phyloP scores from a whole-genome alignment of 1,139 yeast species.

The Kurtzmaniella quercitrusa region DNA sequence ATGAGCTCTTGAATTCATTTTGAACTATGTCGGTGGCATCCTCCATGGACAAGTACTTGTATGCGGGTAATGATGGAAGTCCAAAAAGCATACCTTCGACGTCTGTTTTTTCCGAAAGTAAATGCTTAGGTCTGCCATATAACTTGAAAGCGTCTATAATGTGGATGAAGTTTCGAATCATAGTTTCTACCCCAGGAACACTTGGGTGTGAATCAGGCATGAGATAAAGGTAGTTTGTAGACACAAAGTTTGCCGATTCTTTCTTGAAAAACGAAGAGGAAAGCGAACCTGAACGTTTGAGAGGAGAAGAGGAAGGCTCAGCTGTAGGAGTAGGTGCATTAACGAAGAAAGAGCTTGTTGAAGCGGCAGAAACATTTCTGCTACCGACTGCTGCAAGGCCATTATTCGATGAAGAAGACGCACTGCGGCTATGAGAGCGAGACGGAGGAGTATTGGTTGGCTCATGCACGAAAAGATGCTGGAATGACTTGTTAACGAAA shows the following conservation, averaged over 20 bases:
- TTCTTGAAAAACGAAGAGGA: conserved; percentile 20
- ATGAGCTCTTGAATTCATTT: conserved; percentile 24
- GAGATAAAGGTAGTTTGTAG: conserved; percentile 38
- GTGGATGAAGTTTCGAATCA: conserved; percentile 52
- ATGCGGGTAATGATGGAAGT: conserved; percentile 54
- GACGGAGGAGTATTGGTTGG: conserved; percentile 1
- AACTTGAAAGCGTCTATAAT: conserved; percentile 50
- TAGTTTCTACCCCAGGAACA: conserved; percentile 52
- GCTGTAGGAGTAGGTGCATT: conserved; percentile 21
- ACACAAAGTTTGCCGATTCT: conserved; percentile 26
- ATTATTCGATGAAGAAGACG: conserved; percentile 4
- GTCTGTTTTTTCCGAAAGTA: conserved; percentile 43
- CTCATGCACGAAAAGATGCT: conserved; percentile 23
- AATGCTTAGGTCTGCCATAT: conserved; percentile 53
- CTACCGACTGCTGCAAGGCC: not conserved
- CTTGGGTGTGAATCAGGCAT: conserved; percentile 57
- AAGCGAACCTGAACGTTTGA: conserved; percentile 12
- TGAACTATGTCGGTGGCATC: conserved; percentile 35
- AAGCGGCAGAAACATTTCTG: conserved; percentile 4
- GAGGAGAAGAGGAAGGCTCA: conserved; percentile 10
- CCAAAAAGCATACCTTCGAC: conserved; percentile 49
- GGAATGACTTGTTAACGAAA: conserved; percentile 39
- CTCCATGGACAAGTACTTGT: conserved; percentile 42
- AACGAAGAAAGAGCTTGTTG: conserved; percentile 20
- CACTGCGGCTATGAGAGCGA: conserved; percentile 1